Evolutionary conservation across 2,329 filamentous ascomycete species (phyloP).

Genomic region (Curvularia sp.): DNA sequence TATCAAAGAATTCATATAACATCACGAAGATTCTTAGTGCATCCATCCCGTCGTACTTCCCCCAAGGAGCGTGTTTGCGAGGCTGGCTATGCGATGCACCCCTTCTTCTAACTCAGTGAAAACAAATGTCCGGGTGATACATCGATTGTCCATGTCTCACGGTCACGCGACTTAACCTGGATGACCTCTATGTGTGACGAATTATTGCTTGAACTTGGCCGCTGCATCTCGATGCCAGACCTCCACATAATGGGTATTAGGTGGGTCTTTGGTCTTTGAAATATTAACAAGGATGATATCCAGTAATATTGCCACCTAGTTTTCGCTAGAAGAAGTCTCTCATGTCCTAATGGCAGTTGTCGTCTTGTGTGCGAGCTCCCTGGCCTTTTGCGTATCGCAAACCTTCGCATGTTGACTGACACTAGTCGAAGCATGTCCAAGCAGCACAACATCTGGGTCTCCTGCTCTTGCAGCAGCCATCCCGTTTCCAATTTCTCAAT

Average conservation of each 20-base stretch:
- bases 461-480: background rate
- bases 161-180: background rate
- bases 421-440: background rate
- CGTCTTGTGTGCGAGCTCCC: too few species aligned
- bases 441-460: background rate
- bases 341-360: too few species aligned
- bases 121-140: background rate
- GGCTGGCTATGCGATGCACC: background rate
- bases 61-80: background rate
- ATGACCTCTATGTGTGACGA: background rate
- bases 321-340: too few species aligned
- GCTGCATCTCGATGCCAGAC: too few species aligned
- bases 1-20: background rate
- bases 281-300: too few species aligned
- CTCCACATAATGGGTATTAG: too few species aligned
- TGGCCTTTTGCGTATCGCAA: too few species aligned
- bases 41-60: background rate
- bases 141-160: background rate
- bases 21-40: background rate
- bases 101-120: background rate
- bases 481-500: background rate
- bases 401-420: too few species aligned
- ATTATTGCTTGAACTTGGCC: background rate
- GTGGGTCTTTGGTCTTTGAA: too few species aligned
- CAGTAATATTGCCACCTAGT: too few species aligned